These are phyloP conservation scores for Bipolaris oryzae DNA, from an alignment of 2,329 filamentous ascomycete species.

Conservation along the genomic window DNA sequence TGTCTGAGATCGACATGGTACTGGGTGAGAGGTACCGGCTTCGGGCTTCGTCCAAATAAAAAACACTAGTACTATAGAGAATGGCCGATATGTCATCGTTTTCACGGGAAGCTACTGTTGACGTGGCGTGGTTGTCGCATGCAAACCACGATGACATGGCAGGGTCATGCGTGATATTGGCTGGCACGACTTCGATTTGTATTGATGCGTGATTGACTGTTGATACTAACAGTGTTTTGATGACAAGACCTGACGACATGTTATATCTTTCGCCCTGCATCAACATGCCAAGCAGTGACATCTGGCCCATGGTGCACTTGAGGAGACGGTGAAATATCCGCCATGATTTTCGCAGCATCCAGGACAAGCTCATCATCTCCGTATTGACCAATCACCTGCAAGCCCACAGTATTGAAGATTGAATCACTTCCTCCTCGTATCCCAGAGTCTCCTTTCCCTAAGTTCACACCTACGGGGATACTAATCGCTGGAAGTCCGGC, in stretches of 20 bases:
- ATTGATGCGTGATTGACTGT: background rate
- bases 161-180: background rate
- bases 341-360: constrained; percentile 56
- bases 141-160: background rate
- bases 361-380: constrained; percentile 74
- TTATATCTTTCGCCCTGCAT: background rate
- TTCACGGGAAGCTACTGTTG: background rate
- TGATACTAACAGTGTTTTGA: background rate
- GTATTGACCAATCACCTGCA: constrained; percentile 82
- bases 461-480: constrained; percentile 66
- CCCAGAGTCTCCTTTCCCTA: constrained; percentile 31
- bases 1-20: background rate
- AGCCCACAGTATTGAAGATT: constrained; percentile 56
- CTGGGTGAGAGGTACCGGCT: background rate
- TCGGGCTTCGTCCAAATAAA: background rate
- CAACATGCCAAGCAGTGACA: constrained; percentile 23
- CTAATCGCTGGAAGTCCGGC: constrained; percentile 89
- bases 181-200: background rate
- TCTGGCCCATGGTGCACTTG: constrained; percentile 10
- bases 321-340: constrained; percentile 6
- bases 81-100: background rate
- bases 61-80: background rate
- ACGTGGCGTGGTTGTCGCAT: background rate
- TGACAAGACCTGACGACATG: no score
- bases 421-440: constrained; percentile 25